phyloP scores from a whole-genome alignment of 495 filamentous ascomycete genomes.

The Penicillium soppii region DNA sequence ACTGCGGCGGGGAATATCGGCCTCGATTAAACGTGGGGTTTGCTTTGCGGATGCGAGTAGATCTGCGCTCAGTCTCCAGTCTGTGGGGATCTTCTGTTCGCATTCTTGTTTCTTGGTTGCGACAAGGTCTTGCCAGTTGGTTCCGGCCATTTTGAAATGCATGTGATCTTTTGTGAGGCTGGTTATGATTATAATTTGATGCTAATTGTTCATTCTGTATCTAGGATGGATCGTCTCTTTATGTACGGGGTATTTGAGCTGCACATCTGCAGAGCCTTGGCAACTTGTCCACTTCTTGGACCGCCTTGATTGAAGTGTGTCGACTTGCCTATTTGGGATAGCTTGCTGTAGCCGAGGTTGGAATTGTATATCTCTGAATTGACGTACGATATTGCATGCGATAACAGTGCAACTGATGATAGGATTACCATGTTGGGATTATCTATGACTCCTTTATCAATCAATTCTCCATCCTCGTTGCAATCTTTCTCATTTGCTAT shows the following conservation, averaged over 20 bases:
- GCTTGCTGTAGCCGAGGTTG: background rate
- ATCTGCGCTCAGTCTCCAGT: conserved; percentile 21
- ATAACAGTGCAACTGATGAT: too few species aligned
- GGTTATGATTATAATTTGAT: background rate
- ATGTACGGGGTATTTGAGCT: background rate
- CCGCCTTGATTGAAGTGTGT: conserved; percentile 17
- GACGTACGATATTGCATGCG: too few species aligned
- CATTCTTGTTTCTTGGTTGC: conserved; percentile 23
- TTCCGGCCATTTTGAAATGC: background rate
- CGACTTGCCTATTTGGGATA: conserved; percentile 25
- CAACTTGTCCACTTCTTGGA: background rate
- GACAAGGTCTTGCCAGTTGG: conserved; percentile 25
- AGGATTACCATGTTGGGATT: too few species aligned
- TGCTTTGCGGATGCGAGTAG: background rate
- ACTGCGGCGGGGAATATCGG: conserved; percentile 16
- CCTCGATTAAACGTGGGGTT: conserved; percentile 17
- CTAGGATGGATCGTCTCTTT: background rate
- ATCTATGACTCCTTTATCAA: too few species aligned
- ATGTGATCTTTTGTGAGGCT: background rate
- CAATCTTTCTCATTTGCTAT: too few species aligned
- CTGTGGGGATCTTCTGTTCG: conserved; percentile 24
- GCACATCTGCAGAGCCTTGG: background rate
- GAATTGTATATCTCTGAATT: background rate
- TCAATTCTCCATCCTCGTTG: too few species aligned
- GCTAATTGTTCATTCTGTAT: background rate